phyloP scores from a whole-genome alignment of 2,329 filamentous ascomycete species.

The Westerdykella aurantiaca region DNA sequence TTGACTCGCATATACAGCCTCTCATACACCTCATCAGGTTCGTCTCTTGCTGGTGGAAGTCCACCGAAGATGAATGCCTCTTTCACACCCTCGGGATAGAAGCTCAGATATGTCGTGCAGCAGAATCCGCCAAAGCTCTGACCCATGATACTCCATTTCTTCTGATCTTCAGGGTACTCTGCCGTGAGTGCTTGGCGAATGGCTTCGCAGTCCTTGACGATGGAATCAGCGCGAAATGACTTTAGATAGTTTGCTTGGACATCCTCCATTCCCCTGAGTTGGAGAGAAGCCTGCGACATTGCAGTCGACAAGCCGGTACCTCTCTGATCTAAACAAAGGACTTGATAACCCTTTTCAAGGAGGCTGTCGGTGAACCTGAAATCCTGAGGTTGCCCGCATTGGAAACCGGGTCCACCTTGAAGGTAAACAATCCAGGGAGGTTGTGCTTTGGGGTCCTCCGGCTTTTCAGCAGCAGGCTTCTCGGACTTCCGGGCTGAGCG shows the following conservation, averaged over 20 bases:
- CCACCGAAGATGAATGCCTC: conserved; percentile 83
- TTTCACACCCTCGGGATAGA: conserved; percentile 67
- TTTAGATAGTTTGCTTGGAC: conserved; percentile 77
- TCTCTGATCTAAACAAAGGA: conserved; percentile 81
- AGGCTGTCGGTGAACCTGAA: conserved; percentile 64
- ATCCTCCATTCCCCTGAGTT: conserved; percentile 54
- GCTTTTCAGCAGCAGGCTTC: conserved; percentile 47
- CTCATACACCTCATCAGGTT: conserved; percentile 69
- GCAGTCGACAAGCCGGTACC: conserved; percentile 82
- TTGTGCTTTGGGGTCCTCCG: conserved; percentile 49
- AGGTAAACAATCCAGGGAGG: conserved; percentile 64
- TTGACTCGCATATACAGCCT: conserved; percentile 63
- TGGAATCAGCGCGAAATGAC: conserved; percentile 81
- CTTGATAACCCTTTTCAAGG: conserved; percentile 74
- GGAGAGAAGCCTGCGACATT: conserved; percentile 67
- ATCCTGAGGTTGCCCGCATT: conserved; percentile 68
- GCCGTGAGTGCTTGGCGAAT: conserved; percentile 69
- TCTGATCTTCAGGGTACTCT: conserved; percentile 61
- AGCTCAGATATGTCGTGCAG: conserved; percentile 74
- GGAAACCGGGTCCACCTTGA: conserved; percentile 80
- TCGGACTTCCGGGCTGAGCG: conserved; percentile 66
- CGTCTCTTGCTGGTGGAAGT: conserved; percentile 67
- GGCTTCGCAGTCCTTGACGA: conserved; percentile 84
- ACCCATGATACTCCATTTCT: conserved; percentile 80
- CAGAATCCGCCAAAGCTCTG: conserved; percentile 93